A percentile compares a stretch with the other conserved stretches of the same genome.
phyloP scores from a whole-genome alignment of 2,329 filamentous ascomycete species.

The Paecilomyces dactylethromorphus region DNA sequence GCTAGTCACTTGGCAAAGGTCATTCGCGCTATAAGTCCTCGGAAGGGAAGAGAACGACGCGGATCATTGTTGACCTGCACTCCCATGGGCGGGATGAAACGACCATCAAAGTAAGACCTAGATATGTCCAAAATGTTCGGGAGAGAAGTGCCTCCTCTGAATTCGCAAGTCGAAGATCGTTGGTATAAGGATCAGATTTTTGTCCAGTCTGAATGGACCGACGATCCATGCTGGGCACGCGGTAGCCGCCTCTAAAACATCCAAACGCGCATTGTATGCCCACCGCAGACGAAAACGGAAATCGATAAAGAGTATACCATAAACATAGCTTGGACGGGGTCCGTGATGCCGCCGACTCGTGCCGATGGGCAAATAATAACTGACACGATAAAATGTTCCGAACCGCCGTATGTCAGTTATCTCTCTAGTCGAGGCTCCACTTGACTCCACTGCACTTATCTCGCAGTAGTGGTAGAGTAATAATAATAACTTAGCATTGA shows the following conservation, averaged over 20 bases:
- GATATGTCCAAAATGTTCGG: not conserved
- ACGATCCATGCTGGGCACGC: not conserved
- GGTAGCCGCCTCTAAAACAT: not conserved
- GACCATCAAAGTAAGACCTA: not conserved
- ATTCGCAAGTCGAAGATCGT: not conserved
- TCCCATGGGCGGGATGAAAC: not conserved
- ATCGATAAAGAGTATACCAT: not conserved
- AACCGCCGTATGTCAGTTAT: not conserved
- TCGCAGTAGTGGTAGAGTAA: not conserved
- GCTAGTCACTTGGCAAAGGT: not conserved
- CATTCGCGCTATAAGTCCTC: no score
- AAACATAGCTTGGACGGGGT: not conserved
- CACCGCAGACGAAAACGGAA: not conserved
- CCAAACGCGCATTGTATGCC: not conserved
- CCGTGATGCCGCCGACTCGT: not conserved
- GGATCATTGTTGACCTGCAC: not conserved
- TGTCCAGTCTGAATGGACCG: not conserved
- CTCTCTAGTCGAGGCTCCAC: not conserved
- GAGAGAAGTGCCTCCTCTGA: no score
- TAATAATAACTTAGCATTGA: not conserved
- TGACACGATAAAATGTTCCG: not conserved
- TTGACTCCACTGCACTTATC: not conserved
- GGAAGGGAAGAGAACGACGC: not conserved
- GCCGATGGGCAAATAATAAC: not conserved
- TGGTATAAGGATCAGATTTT: not conserved